Base-by-base conservation (phyloP, 495 filamentous ascomycete genomes). In the Tuber borchii region DNA sequence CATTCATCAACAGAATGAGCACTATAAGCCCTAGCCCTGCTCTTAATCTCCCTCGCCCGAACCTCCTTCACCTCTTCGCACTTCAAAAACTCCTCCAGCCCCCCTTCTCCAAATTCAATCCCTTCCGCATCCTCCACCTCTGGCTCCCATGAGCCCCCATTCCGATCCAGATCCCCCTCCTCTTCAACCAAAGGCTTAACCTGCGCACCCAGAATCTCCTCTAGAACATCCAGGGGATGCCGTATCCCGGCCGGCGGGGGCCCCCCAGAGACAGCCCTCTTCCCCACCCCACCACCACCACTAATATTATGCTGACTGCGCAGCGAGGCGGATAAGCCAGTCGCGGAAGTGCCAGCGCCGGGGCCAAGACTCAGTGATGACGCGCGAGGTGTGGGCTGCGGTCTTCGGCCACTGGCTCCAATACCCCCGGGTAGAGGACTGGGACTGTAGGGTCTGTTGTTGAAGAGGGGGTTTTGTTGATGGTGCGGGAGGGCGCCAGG, bases 81-180 rank as follows among this genome's bases (percentile, higher is more conserved):
- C 69, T 86, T 82, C 37, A 85, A 88, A 78, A 96, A 92, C 74
- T 93, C 92, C 71, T 90, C 87, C 69, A 99, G 84, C 81, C 90
- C 91, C 56, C 94, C 84, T 2, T 87, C 90, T 19, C 87, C 89
- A 84, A 98, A 98, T 78, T 94, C 90, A 76, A 97, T 90, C n/a
- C 90, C 88, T 68, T 88, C 88, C 14, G 87, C 84, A 26, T 91
- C 81, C 45, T 85, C 84, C 39, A 82, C 39, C 65, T 80, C 65
- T 65, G 71, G 78, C 31, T 71, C 74, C 73, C 39, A 44, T 56
- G 56, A 31, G 14, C n/a, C n/a, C 71, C 73, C 75, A 51, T 44
- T 34, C 37, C 46, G 43, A 69, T 71, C 37, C 61, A 31, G 39
- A 68, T 73, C 26, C 22, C 77, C 75, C 19, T 76, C 69, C 40